Conservation (phyloP, 176 grass and related monocot species). For the Cocos nucifera region DNA sequence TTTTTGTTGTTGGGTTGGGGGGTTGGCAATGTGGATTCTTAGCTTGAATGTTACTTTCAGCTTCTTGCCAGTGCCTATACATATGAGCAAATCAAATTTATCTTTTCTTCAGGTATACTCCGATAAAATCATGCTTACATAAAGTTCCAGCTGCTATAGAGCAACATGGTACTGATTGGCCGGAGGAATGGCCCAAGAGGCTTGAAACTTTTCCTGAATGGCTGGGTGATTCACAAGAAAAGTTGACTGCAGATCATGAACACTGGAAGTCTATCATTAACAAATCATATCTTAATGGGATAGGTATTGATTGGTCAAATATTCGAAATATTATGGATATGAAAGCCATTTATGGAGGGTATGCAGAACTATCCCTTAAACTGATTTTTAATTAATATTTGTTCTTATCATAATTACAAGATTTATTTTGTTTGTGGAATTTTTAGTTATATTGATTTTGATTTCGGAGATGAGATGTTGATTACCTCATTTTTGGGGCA, state of each 20-base stretch:
- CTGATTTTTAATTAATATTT: neutral
- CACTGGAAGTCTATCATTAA: constrained; percentile 80
- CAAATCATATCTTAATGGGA: constrained; percentile 79
- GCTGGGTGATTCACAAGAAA: constrained; percentile 64
- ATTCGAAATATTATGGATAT: constrained; percentile 86
- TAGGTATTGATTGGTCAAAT: constrained; percentile 87
- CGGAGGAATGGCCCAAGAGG: constrained; percentile 93
- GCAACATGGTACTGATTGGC: constrained; percentile 90
- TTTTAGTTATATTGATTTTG: too few species aligned
- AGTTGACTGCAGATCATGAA: constrained; percentile 44
- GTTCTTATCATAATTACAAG: too few species aligned
- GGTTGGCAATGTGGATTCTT: too few species aligned
- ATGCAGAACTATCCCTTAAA: constrained; percentile 15
- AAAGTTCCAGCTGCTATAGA: constrained; percentile 82
- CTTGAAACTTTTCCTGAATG: constrained; percentile 69
- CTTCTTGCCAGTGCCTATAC: too few species aligned
- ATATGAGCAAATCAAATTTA: neutral
- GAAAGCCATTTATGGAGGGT: constrained; percentile 91
- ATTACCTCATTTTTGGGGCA: too few species aligned
- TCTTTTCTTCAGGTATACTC: constrained; percentile 54
- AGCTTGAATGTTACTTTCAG: too few species aligned
- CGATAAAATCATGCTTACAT: constrained; percentile 69
- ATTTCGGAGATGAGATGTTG: too few species aligned
- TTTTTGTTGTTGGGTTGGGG: too few species aligned
- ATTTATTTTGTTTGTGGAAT: too few species aligned